Base-by-base conservation (phyloP, 208 protist species). In the Jaenimonas drosophilae region DNA sequence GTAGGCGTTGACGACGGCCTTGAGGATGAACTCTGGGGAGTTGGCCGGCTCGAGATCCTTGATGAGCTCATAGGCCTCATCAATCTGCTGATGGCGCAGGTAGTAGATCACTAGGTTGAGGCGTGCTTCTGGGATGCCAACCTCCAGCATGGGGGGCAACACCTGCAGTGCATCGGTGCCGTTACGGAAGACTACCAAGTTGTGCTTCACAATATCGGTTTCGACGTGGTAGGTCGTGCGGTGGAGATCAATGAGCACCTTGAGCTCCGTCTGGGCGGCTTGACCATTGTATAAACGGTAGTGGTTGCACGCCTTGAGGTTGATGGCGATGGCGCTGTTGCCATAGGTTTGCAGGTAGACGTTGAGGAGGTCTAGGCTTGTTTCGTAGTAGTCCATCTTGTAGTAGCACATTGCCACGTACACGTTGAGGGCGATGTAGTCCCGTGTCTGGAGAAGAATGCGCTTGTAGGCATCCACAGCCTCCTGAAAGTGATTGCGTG, bases 401-500 rank as follows among this genome's bases (percentile, higher is more conserved):
- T 97, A 98, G 73, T 99, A 98, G 70, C 96, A 98, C 64, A 98
- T 83, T 3, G 96, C 95, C 19, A 98, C 71, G 61, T 98, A 98
- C 11, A 98, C 90, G 54, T 98, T 93, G 1, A 98, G 73, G 0
- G 95, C 93, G 0, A 87, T 41, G 53, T 88, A 97, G 44, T 96
- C 89, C 7, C 80, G 73, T 26, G 96, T 93, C 44, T 98, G 88
- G 16, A 97, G 59, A 7, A 98, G 65, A 32, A 98, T 85, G 20
- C 86, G 78, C 66, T 99, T 98, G 88, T 98, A 99, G 34, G 97
- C 92, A 32, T 98, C 95, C 28, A 96, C 97, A 2, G 97, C 95
- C 52, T 98, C 91, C 48, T 96, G 82, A 65, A 79, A 98, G 58
- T 98, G 95, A 50, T 86, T 94, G 31, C 94, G 76, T 38, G 91